Conservation (phyloP, 768 basidiomycete species). For the Sporobolomyces phaffii region DNA sequence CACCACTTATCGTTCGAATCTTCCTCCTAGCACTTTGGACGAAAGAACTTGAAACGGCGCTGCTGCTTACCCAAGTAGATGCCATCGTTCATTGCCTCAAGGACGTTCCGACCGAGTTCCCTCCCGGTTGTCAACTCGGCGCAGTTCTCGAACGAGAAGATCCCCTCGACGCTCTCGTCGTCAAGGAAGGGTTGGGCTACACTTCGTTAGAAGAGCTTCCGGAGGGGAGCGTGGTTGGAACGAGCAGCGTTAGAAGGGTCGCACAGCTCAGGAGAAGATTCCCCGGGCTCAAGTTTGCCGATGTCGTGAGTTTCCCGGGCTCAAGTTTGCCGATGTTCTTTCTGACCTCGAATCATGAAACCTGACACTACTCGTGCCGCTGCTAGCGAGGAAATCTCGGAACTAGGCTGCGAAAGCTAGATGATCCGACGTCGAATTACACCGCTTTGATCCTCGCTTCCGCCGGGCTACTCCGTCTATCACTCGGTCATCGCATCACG, state of each 20-base stretch:
- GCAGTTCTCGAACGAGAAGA: conserved; percentile 82
- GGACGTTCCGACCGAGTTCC: conserved; percentile 83
- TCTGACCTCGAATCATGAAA: no score
- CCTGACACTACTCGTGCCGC: no score
- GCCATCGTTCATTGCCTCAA: conserved; percentile 89
- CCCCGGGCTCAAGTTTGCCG: conserved; percentile 70
- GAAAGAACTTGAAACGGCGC: conserved; percentile 82
- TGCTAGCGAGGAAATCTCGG: conserved; percentile 59
- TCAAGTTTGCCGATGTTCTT: conserved; percentile 55
- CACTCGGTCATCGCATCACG: conserved; percentile 65
- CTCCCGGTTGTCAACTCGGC: conserved; percentile 74
- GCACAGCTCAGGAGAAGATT: conserved; percentile 78
- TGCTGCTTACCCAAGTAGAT: conserved; percentile 68
- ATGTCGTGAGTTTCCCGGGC: conserved; percentile 65
- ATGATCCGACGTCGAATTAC: conserved; percentile 70
- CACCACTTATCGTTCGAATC: not conserved
- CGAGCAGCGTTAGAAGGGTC: conserved; percentile 84
- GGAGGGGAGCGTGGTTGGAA: conserved; percentile 83
- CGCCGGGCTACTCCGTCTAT: conserved; percentile 72
- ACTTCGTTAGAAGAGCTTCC: conserved; percentile 75
- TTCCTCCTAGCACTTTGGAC: conserved; percentile 79
- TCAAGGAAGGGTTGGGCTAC: conserved; percentile 66
- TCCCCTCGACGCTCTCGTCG: conserved; percentile 79
- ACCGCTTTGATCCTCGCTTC: conserved; percentile 86
- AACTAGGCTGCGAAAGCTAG: conserved; percentile 84